Base-by-base conservation (phyloP, 352 stramenopile genomes). In the Phytophthora europaea region DNA sequence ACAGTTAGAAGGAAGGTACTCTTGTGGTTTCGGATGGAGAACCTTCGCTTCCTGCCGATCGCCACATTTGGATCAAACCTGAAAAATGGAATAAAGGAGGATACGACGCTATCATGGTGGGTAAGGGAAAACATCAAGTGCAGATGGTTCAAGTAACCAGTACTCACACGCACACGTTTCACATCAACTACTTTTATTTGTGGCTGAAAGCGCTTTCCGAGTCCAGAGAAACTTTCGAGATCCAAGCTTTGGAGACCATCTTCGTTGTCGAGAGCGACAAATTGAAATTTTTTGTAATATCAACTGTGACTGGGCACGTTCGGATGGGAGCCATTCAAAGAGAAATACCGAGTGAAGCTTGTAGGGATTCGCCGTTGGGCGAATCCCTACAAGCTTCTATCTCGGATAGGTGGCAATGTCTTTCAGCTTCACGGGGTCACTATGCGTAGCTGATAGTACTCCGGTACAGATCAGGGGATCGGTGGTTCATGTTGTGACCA, bases 61-160 rank as follows among this genome's bases (percentile, higher is more conserved):
- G 65, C 9, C 26, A 16, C 28, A 22, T 59, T 38, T 70, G 61
- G 67, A 75, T 70, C 33, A 75, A 75, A 34, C 67, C 61, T 15
- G 28, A 61, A 47, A 56, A 66, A 38, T 75, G 67, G 60, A 70
- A 58, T 40, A 54, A 75, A 75, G 61, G 67, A 34, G 67, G 61
- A 61, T 75, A 75, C 61, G 67, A 75, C 55, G 67, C 54, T 54
- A 70, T 75, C 45, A 75, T 70, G 67, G 61, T 75, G 47, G 61
- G n/a, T 45, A 66, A 70, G 33, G 26, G 8, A 28, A 64, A 28
- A 43, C 6, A 54, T 16, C 56, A 59, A n/a, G 69, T 72, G 61
- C 69, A 62, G n/a, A 59, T 76, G 7, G 69, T 72, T 52, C 67
- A 75, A 65, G 61, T 75, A 43, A 70, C 67, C n/a, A 66, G 43